phyloP scores from a whole-genome alignment of 345 rosid species.

The Hibiscus trionum region DNA sequence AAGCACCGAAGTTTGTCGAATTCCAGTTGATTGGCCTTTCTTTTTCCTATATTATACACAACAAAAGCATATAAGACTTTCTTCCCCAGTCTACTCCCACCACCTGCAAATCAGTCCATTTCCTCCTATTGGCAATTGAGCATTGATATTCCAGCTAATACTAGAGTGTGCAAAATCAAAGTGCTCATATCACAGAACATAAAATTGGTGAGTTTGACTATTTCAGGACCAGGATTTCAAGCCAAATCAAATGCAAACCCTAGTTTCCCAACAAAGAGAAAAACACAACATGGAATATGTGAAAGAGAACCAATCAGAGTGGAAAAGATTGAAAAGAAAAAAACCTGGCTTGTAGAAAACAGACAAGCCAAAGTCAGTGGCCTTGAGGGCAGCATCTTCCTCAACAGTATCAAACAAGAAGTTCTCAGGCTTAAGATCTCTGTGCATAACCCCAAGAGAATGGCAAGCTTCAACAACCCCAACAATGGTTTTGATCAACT shows the following conservation, averaged over 20 bases:
- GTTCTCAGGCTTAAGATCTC: constrained; percentile 80
- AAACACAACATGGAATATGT: neutral
- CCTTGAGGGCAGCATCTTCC: constrained; percentile 73
- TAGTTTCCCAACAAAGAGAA: neutral
- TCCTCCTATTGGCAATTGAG: neutral
- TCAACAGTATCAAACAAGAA: constrained; percentile 51
- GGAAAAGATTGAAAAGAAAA: neutral
- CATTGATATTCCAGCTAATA: neutral
- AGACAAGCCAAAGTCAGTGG: constrained; percentile 79
- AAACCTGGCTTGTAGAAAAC: constrained; percentile 66
- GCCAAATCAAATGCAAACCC: neutral
- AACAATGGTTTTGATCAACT: constrained; percentile 65
- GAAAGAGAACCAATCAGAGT: neutral
- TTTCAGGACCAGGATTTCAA: neutral
- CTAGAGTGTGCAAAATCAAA: neutral
- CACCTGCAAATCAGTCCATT: neutral
- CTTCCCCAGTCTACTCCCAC: too few species aligned
- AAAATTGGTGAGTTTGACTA: neutral
- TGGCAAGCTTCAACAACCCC: constrained; percentile 68
- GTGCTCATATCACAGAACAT: neutral
- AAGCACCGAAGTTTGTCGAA: neutral
- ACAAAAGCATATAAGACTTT: neutral
- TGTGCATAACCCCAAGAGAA: constrained; percentile 72
- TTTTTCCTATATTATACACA: too few species aligned
- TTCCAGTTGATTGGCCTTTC: neutral